Percentiles rank a stretch among this genome's conserved stretches.
These are phyloP conservation scores for Annulohypoxylon truncatum DNA, from an alignment of 2,329 filamentous ascomycete species.

Conservation along the genomic window DNA sequence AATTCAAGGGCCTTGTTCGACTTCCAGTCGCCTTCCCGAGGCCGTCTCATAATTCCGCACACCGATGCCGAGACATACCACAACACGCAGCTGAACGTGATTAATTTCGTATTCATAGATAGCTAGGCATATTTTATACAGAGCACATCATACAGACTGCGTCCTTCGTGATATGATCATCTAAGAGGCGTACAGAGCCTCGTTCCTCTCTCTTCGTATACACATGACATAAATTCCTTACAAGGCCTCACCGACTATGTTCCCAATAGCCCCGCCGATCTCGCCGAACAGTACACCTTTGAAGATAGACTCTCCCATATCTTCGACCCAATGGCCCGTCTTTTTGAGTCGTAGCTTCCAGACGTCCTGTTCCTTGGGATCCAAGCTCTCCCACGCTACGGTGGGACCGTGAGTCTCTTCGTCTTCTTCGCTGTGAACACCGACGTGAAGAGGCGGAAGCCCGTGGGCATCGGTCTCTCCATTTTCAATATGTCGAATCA, in stretches of 20 bases:
- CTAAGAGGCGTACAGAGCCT: background rate
- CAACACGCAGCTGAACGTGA: background rate
- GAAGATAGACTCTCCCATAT: constrained; percentile 81
- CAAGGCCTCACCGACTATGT: constrained; percentile 58
- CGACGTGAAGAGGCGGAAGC: constrained; percentile 53
- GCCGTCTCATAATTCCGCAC: too few relatives aligned
- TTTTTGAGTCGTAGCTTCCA: constrained; percentile 78
- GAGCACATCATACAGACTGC: constrained; percentile 36
- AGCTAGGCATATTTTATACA: constrained; percentile 37
- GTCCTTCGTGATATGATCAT: constrained; percentile 26
- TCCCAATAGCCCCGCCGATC: constrained; percentile 71
- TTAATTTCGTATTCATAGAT: constrained; percentile 10
- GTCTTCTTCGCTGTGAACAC: constrained; percentile 59
- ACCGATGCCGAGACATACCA: background rate
- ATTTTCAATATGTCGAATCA: constrained; percentile 51
- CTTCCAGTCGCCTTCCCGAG: too few relatives aligned
- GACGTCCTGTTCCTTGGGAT: constrained; percentile 67
- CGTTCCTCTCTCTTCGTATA: constrained; percentile 7
- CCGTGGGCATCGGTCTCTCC: constrained; percentile 43
- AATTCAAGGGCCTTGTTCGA: background rate
- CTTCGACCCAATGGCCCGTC: constrained; percentile 82
- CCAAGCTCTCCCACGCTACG: constrained; percentile 78
- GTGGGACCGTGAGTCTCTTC: constrained; percentile 58
- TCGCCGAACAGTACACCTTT: constrained; percentile 82
- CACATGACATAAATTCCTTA: constrained; percentile 25